phyloP scores from a whole-genome alignment of 345 rosid genomes.

The rapeseed (Brassica napus) region Da-Ae NC_063447.1:2877001-2877500 shows the following conservation, averaged over 20 bases:
- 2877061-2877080: slow-evolving; percentile 22
- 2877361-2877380: neutral
- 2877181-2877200: slow-evolving; percentile 40
- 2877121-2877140: slow-evolving; percentile 54
- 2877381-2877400: neutral
- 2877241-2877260: neutral
- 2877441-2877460: slow-evolving; percentile 37
- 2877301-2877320: slow-evolving; percentile 1
- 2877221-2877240: slow-evolving; percentile 30
- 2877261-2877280: neutral
- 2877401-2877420: neutral
- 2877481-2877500: slow-evolving; percentile 52
- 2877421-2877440: neutral
- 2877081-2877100: slow-evolving; percentile 41
- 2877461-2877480: slow-evolving; percentile 39
- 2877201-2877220: slow-evolving; percentile 26
- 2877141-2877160: slow-evolving; percentile 58
- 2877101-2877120: slow-evolving; percentile 42
- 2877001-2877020: slow-evolving; percentile 21
- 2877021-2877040: slow-evolving; percentile 39
- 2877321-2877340: slow-evolving; percentile 6
- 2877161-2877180: slow-evolving; percentile 47
- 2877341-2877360: slow-evolving; percentile 22
- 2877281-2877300: neutral
- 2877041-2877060: slow-evolving; percentile 30